Percentiles rank a stretch among this genome's conserved stretches.
Evolutionary conservation across 2,329 filamentous ascomycete species (phyloP).

Genomic region (Teratosphaeria pseudoeucalypti): DNA sequence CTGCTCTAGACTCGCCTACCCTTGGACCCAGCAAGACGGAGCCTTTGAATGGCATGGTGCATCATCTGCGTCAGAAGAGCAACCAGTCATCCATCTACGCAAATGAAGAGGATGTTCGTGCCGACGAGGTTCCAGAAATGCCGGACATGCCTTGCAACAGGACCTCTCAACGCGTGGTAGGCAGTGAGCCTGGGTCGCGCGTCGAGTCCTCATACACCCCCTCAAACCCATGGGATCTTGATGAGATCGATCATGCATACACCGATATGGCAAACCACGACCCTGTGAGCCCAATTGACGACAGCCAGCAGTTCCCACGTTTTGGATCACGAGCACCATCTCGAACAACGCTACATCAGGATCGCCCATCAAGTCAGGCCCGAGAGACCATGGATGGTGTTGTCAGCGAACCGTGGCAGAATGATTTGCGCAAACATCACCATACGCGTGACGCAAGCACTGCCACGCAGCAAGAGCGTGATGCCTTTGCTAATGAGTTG

Average conservation of each 20-base stretch:
- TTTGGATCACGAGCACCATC: constrained; percentile 4
- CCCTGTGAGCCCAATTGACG: constrained; percentile 11
- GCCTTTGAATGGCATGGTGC: constrained; percentile 51
- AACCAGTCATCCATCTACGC: constrained; percentile 69
- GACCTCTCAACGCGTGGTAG: constrained; percentile 8
- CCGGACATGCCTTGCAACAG: constrained; percentile 13
- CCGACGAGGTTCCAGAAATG: constrained; percentile 17
- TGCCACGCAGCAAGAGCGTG: constrained; percentile 46
- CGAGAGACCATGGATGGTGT: constrained; percentile 3
- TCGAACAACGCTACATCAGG: background rate
- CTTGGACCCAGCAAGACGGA: constrained; percentile 50
- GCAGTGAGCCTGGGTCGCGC: constrained; percentile 23
- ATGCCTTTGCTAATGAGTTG: constrained; percentile 64
- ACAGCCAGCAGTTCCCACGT: background rate
- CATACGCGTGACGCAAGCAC: constrained; percentile 42
- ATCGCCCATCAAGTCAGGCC: constrained; percentile 12
- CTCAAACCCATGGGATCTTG: constrained; percentile 46
- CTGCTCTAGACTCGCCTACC: constrained; percentile 60
- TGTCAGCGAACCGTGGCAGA: constrained; percentile 34
- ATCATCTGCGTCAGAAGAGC: constrained; percentile 75
- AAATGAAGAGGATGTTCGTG: constrained; percentile 35
- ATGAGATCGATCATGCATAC: constrained; percentile 34
- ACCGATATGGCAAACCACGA: constrained; percentile 2
- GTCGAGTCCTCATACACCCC: constrained; percentile 40
- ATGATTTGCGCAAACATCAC: constrained; percentile 33